Evolutionary conservation across 2,329 filamentous ascomycete genomes (phyloP).

Genomic region (Leptographium lundbergii): DNA sequence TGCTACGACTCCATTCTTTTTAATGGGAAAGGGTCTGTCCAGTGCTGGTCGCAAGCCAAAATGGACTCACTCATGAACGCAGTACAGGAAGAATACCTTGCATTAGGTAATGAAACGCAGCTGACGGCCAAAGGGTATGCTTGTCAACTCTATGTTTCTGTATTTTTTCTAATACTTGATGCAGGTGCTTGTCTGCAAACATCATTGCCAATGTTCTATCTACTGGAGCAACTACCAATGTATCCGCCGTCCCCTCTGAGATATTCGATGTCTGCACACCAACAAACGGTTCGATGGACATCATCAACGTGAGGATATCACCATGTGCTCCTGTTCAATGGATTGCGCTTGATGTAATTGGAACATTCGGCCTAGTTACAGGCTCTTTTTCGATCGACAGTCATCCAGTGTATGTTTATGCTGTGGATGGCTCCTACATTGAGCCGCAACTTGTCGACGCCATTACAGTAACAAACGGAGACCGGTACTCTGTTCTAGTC

Average conservation of each 20-base stretch:
- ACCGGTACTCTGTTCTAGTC: conserved; percentile 39
- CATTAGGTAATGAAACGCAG: conserved; percentile 15
- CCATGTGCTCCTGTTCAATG: conserved; percentile 19
- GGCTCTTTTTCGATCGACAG: conserved; percentile 37
- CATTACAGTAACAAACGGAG: conserved; percentile 35
- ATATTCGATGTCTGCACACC: conserved; percentile 34
- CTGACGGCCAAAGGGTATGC: conserved; percentile 30
- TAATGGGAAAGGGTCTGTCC: conserved; percentile 46
- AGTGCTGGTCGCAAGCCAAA: conserved; percentile 33
- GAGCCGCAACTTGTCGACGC: conserved; percentile 36
- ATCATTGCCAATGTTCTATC: conserved; percentile 24
- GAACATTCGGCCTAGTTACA: conserved; percentile 32
- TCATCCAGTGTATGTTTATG: conserved; percentile 39
- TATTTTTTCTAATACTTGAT: background rate
- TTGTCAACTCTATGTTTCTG: background rate
- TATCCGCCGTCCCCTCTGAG: conserved; percentile 26
- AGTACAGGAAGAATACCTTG: conserved; percentile 19
- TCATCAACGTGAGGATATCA: conserved; percentile 24
- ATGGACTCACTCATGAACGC: conserved; percentile 25
- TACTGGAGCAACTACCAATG: conserved; percentile 15
- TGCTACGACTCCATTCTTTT: conserved; percentile 50
- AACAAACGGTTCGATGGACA: conserved; percentile 28
- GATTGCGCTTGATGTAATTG: conserved; percentile 42
- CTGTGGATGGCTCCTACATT: conserved; percentile 41
- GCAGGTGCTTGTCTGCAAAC: conserved; percentile 25